Conservation (phyloP, 2,329 filamentous ascomycete species). For the Rosellinia necatrix region DNA sequence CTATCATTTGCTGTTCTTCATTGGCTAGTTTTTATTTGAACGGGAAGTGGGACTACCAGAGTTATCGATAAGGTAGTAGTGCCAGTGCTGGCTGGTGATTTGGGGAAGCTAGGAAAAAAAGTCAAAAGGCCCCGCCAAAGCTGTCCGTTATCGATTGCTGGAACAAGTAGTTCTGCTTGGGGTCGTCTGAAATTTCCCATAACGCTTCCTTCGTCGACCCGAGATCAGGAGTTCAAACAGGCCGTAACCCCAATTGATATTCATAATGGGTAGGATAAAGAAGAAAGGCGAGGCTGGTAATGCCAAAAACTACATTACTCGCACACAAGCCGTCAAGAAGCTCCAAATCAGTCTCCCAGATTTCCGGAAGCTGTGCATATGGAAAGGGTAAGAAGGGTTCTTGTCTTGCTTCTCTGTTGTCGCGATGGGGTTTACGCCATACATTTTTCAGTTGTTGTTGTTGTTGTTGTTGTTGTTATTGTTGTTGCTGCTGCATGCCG, state of each 20-base stretch:
- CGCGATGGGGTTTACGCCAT: background rate
- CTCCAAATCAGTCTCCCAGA: conserved; percentile 96
- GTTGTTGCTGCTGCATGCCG: background rate
- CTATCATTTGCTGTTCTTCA: too few species aligned
- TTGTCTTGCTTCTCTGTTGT: background rate
- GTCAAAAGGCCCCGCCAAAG: conserved; percentile 32
- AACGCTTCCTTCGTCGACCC: conserved; percentile 3
- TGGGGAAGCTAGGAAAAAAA: too few species aligned
- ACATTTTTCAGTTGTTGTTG: too few species aligned
- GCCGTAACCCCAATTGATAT: conserved; percentile 20
- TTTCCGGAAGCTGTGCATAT: conserved; percentile 98
- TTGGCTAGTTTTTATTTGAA: too few species aligned
- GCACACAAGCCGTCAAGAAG: conserved; percentile 96
- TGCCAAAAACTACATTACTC: conserved; percentile 97
- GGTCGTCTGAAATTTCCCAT: conserved; percentile 24
- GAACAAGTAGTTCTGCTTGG: conserved; percentile 7
- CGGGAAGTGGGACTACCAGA: too few species aligned
- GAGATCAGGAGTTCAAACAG: conserved; percentile 8
- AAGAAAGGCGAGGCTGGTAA: conserved; percentile 91
- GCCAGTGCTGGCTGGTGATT: conserved; percentile 27
- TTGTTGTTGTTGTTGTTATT: too few species aligned
- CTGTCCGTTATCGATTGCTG: conserved; percentile 25
- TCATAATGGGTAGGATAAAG: conserved; percentile 75
- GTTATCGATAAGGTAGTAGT: too few species aligned
- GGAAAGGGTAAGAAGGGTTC: conserved; percentile 69